Evolutionary conservation across 2,329 filamentous ascomycete species (phyloP).

Genomic region (Tricladium varicosporioides): DNA sequence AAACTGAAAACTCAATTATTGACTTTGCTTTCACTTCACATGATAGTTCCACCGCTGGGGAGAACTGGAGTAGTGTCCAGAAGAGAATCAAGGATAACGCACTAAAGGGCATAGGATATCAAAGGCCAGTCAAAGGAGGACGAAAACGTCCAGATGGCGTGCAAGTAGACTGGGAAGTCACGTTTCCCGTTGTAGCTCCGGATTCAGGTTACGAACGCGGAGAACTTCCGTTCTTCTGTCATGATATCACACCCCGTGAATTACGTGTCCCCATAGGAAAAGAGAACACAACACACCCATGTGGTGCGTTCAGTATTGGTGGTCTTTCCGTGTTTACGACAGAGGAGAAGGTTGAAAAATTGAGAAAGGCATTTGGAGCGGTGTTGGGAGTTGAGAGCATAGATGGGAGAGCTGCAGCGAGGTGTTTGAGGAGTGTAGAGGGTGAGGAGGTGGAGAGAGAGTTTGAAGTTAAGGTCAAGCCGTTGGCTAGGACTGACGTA

Average conservation of each 20-base stretch:
- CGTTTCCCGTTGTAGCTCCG: conserved; percentile 37
- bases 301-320: conserved; percentile 49
- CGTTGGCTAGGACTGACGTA: too few relatives aligned
- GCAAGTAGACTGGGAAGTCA: conserved; percentile 58
- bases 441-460: neutral
- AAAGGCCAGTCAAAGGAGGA: conserved; percentile 49
- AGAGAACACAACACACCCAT: conserved; percentile 46
- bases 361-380: conserved; percentile 33
- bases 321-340: conserved; percentile 40
- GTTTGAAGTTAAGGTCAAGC: neutral
- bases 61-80: conserved; percentile 31
- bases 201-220: conserved; percentile 39
- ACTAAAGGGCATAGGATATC: conserved; percentile 42
- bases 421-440: conserved; percentile 1
- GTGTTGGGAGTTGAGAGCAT: conserved; percentile 16
- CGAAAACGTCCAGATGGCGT: conserved; percentile 53
- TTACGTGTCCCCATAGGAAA: conserved; percentile 50
- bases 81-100: conserved; percentile 23
- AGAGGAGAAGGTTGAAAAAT: conserved; percentile 17
- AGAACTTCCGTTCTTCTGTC: conserved; percentile 61
- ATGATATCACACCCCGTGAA: conserved; percentile 58
- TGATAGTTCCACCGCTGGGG: conserved; percentile 35
- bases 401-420: conserved; percentile 2
- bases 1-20: conserved; percentile 44
- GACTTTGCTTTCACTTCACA: conserved; percentile 59